These are phyloP conservation scores for Prunus salicina DNA, from an alignment of 306 rosid species.

Conservation along the genomic window DNA sequence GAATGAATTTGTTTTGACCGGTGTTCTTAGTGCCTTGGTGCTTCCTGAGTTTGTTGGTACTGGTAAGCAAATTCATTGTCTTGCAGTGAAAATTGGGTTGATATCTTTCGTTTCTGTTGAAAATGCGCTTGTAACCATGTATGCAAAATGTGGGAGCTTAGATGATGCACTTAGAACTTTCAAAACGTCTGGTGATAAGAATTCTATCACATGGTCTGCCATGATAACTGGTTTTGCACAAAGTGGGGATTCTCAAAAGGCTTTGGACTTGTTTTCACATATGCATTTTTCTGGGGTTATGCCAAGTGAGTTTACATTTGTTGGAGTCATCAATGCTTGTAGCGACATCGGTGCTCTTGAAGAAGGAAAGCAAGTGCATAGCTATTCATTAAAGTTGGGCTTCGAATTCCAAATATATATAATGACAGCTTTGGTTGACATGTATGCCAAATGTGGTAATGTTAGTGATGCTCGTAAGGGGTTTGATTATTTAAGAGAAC, in stretches of 20 bases:
- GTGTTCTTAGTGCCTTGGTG: constrained; percentile 62
- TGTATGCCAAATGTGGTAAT: constrained; percentile 77
- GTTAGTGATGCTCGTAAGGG: constrained; percentile 61
- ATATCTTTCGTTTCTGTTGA: constrained; percentile 53
- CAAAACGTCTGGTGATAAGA: constrained; percentile 48
- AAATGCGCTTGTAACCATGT: constrained; percentile 81
- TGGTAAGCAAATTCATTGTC: constrained; percentile 74
- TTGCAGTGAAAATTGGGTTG: constrained; percentile 59
- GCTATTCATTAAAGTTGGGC: constrained; percentile 69
- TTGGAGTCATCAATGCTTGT: constrained; percentile 76
- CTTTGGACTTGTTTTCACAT: constrained; percentile 50
- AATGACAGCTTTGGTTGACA: constrained; percentile 83
- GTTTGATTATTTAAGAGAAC: constrained; percentile 57
- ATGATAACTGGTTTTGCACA: constrained; percentile 79
- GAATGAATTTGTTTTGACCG: constrained; percentile 56
- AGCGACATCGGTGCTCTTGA: constrained; percentile 53
- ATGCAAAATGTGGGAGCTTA: constrained; percentile 70
- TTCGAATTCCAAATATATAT: constrained; percentile 59
- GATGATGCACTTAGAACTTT: constrained; percentile 71
- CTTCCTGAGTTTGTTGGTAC: constrained; percentile 27
- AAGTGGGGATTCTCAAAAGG: constrained; percentile 62
- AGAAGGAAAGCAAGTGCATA: constrained; percentile 76
- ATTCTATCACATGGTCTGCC: constrained; percentile 87
- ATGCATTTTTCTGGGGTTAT: constrained; percentile 59
- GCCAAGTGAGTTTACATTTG: constrained; percentile 72